These are phyloP conservation scores for Luvunga scandens DNA, from an alignment of 345 rosid genomes.

Conservation along the genomic window DNA sequence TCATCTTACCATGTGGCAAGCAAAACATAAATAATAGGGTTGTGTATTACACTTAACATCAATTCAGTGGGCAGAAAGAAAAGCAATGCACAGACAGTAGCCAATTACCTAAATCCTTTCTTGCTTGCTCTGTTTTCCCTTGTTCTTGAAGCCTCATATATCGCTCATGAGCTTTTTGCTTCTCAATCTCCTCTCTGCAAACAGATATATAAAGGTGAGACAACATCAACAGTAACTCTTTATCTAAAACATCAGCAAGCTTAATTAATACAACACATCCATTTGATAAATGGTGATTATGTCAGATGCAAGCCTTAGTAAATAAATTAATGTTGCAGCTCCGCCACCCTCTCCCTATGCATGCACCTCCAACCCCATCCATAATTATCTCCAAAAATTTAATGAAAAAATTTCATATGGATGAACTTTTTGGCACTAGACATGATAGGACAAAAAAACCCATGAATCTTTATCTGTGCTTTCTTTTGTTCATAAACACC, in stretches of 20 bases:
- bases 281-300: neutral
- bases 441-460: neutral
- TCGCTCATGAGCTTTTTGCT: slow-evolving; percentile 93
- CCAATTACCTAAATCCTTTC: slow-evolving; percentile 79
- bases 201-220: slow-evolving; percentile 1
- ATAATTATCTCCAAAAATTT: neutral
- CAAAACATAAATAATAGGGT: neutral
- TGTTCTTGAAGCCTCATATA: slow-evolving; percentile 98
- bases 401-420: neutral
- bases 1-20: neutral
- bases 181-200: slow-evolving; percentile 90
- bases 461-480: neutral
- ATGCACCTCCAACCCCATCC: neutral
- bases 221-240: neutral
- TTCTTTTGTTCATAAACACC: neutral
- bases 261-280: neutral
- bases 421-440: neutral
- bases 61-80: neutral
- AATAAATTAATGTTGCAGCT: neutral
- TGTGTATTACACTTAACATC: neutral
- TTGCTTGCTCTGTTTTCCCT: slow-evolving; percentile 96
- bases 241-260: neutral
- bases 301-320: neutral
- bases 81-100: neutral
- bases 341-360: too few species aligned